Evolutionary conservation across 768 basidiomycete species (phyloP).

Genomic region (Boletales sp.): DNA sequence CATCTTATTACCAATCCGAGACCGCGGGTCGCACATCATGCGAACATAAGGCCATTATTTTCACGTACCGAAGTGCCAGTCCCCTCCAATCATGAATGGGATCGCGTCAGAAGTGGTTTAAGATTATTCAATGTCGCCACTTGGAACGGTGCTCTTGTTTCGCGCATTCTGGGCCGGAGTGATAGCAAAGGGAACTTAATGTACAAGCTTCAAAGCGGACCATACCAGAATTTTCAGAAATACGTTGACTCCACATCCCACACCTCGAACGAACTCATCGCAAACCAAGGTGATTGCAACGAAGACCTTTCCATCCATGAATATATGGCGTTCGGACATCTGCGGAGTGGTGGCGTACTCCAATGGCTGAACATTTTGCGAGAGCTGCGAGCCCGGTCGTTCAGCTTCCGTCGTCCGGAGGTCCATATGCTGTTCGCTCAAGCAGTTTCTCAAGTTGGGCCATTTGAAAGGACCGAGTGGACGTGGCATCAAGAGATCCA

Average conservation of each 20-base stretch:
- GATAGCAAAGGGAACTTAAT: conserved; percentile 24
- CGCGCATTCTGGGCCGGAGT: too few relatives aligned
- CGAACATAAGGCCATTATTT: conserved; percentile 17
- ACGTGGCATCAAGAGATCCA: conserved; percentile 40
- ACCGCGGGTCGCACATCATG: conserved; percentile 35
- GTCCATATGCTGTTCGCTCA: conserved; percentile 42
- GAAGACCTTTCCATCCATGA: conserved; percentile 41
- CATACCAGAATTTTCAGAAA: conserved; percentile 35
- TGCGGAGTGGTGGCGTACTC: conserved; percentile 41
- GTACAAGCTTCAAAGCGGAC: conserved; percentile 26
- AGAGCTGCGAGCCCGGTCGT: conserved; percentile 33
- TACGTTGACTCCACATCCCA: conserved; percentile 35
- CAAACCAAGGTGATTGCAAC: conserved; percentile 40
- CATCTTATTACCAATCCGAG: conserved; percentile 2
- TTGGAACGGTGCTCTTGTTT: conserved; percentile 6
- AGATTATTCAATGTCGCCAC: conserved; percentile 27
- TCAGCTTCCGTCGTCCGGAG: conserved; percentile 37
- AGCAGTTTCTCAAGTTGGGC: conserved; percentile 41
- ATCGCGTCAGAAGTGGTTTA: conserved; percentile 31
- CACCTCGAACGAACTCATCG: conserved; percentile 40
- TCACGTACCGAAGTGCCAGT: neutral
- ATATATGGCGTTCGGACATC: conserved; percentile 37
- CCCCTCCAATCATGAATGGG: conserved; percentile 10
- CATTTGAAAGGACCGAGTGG: conserved; percentile 11
- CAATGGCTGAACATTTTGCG: conserved; percentile 51